A percentile compares a stretch with the other conserved stretches of the same genome.
Conservation (phyloP, 1,139 yeast species). For the Kluyveromyces marxianus region DNA sequence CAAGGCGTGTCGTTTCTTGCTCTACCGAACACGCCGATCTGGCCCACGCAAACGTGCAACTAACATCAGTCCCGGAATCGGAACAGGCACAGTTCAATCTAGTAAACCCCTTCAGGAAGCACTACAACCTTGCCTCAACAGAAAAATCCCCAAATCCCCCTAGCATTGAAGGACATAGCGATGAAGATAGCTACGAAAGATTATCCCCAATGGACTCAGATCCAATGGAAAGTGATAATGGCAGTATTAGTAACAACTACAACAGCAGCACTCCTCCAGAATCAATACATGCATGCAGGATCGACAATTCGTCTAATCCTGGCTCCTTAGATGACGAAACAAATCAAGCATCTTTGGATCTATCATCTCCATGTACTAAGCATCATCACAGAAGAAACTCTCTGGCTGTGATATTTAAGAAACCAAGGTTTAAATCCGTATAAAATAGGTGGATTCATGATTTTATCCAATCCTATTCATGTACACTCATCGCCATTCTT, state of each 20-base stretch:
- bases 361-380: conserved; percentile 19
- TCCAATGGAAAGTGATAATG: not conserved
- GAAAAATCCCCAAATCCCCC: too few species aligned
- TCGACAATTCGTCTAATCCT: not conserved
- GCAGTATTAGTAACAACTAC: not conserved
- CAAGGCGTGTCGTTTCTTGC: too few species aligned
- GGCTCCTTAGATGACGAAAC: not conserved
- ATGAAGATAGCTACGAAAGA: too few species aligned
- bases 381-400: conserved; percentile 31
- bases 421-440: conserved; percentile 16
- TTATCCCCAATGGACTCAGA: not conserved
- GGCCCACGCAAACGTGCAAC: too few species aligned
- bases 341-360: conserved; percentile 2
- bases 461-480: not conserved
- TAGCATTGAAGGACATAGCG: too few species aligned
- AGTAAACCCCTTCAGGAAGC: not conserved
- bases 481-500: too few species aligned
- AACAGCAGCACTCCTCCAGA: not conserved
- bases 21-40: too few species aligned
- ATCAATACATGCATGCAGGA: not conserved
- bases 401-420: conserved; percentile 26
- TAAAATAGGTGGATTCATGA: not conserved
- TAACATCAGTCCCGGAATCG: not conserved
- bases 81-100: not conserved
- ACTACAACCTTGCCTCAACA: not conserved